phyloP scores from a whole-genome alignment of 2,329 filamentous ascomycete species.

The Penicillium brevicompactum region DNA sequence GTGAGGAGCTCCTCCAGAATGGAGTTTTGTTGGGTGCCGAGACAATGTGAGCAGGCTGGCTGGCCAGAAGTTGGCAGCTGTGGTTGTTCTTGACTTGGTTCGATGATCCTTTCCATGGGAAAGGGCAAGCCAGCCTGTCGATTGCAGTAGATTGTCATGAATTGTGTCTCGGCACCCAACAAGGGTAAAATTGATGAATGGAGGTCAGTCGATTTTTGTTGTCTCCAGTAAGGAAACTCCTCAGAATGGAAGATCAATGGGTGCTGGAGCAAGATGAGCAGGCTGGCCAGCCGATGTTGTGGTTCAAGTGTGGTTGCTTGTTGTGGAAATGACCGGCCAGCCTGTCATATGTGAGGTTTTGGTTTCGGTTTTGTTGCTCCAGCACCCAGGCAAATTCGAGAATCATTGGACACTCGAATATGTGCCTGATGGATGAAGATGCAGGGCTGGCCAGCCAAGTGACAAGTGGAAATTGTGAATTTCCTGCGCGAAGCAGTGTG shows the following conservation, averaged over 20 bases:
- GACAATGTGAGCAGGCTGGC: background rate
- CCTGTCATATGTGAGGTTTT: background rate
- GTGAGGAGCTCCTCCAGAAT: too few relatives aligned
- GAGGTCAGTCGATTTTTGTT: background rate
- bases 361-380: background rate
- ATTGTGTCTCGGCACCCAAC: background rate
- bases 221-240: too few relatives aligned
- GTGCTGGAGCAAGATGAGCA: background rate
- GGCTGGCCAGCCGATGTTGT: background rate
- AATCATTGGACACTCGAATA: too few relatives aligned
- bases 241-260: too few relatives aligned
- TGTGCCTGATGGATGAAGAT: background rate
- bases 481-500: background rate
- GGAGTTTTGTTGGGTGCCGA: background rate
- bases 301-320: too few relatives aligned
- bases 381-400: background rate
- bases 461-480: background rate
- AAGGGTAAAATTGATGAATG: background rate
- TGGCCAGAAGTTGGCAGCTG: background rate
- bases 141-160: background rate
- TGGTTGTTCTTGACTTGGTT: too few relatives aligned
- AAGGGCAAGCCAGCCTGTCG: background rate
- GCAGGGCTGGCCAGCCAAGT: background rate
- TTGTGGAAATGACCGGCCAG: background rate
- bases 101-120: background rate